These are phyloP conservation scores for Medicago lupulina DNA, from an alignment of 306 rosid genomes.

Conservation along the genomic window DNA sequence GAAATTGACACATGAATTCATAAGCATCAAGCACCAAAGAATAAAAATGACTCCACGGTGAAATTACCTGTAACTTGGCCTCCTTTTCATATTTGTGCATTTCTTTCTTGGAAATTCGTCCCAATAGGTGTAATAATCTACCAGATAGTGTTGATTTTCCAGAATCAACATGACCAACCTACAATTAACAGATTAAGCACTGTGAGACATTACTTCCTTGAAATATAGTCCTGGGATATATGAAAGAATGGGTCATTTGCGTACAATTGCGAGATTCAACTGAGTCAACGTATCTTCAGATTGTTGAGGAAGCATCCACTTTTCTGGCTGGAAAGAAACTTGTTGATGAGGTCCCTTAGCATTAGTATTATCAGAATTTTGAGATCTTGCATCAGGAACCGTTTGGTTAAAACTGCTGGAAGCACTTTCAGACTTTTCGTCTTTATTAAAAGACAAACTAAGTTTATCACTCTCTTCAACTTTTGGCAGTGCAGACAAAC, in stretches of 20 bases:
- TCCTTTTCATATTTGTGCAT: constrained; percentile 98
- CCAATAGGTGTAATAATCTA: constrained; percentile 81
- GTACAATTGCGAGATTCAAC: constrained; percentile 90
- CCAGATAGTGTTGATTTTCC: constrained; percentile 99
- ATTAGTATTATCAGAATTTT: constrained; percentile 54
- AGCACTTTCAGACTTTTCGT: constrained; percentile 54
- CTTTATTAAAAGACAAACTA: constrained; percentile 52
- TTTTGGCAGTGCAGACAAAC: constrained; percentile 55
- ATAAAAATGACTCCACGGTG: constrained; percentile 27
- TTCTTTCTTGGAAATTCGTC: constrained; percentile 84
- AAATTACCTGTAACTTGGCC: constrained; percentile 77
- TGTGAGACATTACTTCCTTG: constrained; percentile 24
- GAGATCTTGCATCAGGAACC: constrained; percentile 58
- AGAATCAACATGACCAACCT: constrained; percentile 99
- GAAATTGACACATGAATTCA: constrained; percentile 27
- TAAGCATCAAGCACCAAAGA: constrained; percentile 37
- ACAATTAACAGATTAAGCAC: constrained; percentile 50
- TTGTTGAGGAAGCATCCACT: constrained; percentile 93
- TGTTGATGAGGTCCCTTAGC: constrained; percentile 48
- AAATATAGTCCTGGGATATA: constrained; percentile 31
- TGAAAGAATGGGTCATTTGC: constrained; percentile 44
- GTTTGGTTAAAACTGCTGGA: constrained; percentile 52
- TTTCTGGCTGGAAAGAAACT: constrained; percentile 70
- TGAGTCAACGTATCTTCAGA: constrained; percentile 75
- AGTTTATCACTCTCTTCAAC: constrained; percentile 50